Evolutionary conservation across 768 basidiomycete genomes (phyloP), one percentile per base, ranked within the genome.

Genomic region (Cystobasidium onofrii): DNA sequence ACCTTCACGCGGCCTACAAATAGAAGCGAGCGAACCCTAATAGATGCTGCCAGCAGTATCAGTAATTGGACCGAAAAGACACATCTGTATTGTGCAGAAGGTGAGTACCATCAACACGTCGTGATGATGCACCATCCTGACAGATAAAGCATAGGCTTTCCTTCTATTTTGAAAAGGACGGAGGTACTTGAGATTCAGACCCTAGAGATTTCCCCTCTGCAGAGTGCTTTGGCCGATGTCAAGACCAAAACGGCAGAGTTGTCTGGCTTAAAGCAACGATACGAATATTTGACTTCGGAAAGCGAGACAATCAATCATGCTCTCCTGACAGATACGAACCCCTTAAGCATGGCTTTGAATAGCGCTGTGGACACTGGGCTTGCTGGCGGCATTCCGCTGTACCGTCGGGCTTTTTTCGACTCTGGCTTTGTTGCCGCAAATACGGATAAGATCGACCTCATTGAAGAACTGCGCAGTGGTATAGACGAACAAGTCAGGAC

Each of bases 121-220:
- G 17, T 64, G 62, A 64, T 13, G 62, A 9, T 31, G 31, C 27
- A 12, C 27, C 23, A 15, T 18, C 27, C 27, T 27, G 10, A 50
- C 39, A 10, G n/a, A 15, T 50, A 36, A 13, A 39, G 29, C 18
- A 15, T n/a, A 67, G 85, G 87, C 1, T 93, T 94, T 82, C 95
- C 95, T 0, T 93, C 92, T 0, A 90, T 97, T 1, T 85, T 97
- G 43, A 87, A 90, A 36, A 87, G 95, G 27, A 92, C 91, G 0
- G 93, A 96, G 79, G 86, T 97, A 52, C 83, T 91, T 34, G 87
- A 85, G 43, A 81, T 87, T 54, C 86, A 88, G 54, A 82, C 88
- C 23, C 83, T 87, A 64, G 90, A 94, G 80, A 87, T 95, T 57
- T 91, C 91, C 0, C 93, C 95, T 0, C 83, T 96, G 23, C 88